These are phyloP conservation scores for Biscutella laevigata DNA, from an alignment of 441 rosid genomes.

Conservation along the genomic window DNA sequence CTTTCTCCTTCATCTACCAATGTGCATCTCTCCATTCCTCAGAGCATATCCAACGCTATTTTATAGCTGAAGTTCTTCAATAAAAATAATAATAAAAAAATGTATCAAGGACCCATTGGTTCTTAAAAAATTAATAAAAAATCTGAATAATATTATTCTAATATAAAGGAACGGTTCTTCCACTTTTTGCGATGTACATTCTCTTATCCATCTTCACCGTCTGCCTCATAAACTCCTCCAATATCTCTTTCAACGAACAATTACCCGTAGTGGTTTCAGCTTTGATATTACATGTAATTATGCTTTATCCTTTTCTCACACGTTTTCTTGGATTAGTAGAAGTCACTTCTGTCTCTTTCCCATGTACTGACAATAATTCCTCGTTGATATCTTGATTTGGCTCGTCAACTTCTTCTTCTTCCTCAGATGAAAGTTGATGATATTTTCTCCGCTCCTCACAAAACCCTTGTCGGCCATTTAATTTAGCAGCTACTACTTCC, in stretches of 20 bases:
- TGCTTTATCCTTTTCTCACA: constrained; percentile 39
- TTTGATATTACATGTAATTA: not conserved
- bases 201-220: constrained; percentile 66
- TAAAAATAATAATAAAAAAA: too few species aligned
- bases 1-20: constrained; percentile 63
- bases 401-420: constrained; percentile 42
- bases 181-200: too few species aligned
- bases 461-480: constrained; percentile 78
- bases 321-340: constrained; percentile 32
- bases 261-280: not conserved
- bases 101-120: too few species aligned
- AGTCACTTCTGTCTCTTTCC: constrained; percentile 15
- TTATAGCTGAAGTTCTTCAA: too few species aligned
- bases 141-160: too few species aligned
- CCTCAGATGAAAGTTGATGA: constrained; percentile 51
- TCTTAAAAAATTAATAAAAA: too few species aligned
- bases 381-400: constrained; percentile 21
- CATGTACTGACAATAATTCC: constrained; percentile 20
- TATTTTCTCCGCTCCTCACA: constrained; percentile 57
- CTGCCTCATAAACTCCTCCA: constrained; percentile 77
- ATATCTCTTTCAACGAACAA: constrained; percentile 41
- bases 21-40: constrained; percentile 80
- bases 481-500: constrained; percentile 60
- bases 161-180: too few species aligned
- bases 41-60: too few species aligned